A percentile compares a stretch with the other conserved stretches of the same genome.
These are phyloP conservation scores for Chlamydomonas incerta DNA, from an alignment of 139 green algal genomes.

Conservation along the genomic window DNA sequence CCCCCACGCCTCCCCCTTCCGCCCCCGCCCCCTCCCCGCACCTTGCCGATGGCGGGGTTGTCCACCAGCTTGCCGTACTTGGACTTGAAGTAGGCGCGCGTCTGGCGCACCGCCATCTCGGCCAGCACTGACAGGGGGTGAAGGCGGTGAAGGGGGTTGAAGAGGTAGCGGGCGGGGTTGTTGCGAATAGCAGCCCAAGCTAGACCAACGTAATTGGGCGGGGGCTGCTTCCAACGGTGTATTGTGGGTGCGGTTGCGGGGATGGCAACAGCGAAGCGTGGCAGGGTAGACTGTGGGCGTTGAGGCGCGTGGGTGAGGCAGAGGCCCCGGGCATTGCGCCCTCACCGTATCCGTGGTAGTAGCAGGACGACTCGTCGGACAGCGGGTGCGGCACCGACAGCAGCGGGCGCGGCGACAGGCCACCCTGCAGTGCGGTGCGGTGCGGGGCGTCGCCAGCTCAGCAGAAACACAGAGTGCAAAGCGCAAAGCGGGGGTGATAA, in stretches of 20 bases:
- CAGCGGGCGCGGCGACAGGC: constrained; percentile 62
- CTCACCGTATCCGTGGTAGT: constrained; percentile 79
- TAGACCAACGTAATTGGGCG: too few species aligned
- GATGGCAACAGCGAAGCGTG: too few species aligned
- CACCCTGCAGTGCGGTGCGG: constrained; percentile 44
- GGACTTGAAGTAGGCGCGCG: constrained; percentile 76
- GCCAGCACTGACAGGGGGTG: constrained; percentile 49
- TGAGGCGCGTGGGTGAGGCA: too few species aligned
- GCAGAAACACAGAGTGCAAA: too few species aligned
- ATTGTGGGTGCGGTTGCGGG: background rate
- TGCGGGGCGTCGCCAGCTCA: too few species aligned
- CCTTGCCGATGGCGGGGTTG: constrained; percentile 50
- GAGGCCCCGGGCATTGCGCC: too few species aligned
- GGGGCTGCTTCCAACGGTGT: background rate
- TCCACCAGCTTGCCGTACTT: constrained; percentile 61
- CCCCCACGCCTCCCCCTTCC: too few species aligned
- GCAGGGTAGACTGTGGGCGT: too few species aligned
- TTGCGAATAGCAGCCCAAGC: too few species aligned
- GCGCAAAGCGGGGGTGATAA: too few species aligned
- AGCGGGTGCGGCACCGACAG: constrained; percentile 84
- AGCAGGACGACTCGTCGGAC: constrained; percentile 76
- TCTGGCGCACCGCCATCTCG: constrained; percentile 84
- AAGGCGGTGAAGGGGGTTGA: background rate
- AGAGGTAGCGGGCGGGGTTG: too few species aligned
- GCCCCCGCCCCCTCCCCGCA: too few species aligned